These are phyloP conservation scores for Orbilia brochopaga DNA, from an alignment of 2,329 filamentous ascomycete species.

Conservation along the genomic window DNA sequence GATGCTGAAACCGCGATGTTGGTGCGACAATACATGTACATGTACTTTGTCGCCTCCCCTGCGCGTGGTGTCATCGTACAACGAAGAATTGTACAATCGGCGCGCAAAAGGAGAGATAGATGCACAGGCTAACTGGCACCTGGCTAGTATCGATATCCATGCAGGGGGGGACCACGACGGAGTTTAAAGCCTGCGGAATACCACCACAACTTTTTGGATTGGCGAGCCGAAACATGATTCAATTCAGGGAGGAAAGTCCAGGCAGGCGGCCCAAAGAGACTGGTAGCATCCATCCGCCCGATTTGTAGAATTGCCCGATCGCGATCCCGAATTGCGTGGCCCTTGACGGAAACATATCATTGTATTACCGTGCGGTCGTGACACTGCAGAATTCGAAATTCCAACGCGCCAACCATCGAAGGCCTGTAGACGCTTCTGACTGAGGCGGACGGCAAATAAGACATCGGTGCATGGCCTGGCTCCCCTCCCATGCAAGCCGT, in stretches of 20 bases:
- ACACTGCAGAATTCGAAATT: conserved; percentile 1
- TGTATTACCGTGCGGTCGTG: not conserved
- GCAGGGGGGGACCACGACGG: not conserved
- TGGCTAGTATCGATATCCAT: not conserved
- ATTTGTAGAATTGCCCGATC: conserved; percentile 3
- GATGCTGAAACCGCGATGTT: not conserved
- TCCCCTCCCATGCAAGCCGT: not conserved
- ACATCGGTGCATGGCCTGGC: not conserved
- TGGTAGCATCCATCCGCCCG: not conserved
- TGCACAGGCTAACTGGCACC: not conserved
- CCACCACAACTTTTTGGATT: not conserved
- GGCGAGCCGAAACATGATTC: not conserved
- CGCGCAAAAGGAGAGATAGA: conserved; percentile 3
- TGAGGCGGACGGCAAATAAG: not conserved
- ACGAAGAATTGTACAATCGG: conserved; percentile 1
- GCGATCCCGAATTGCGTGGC: not conserved
- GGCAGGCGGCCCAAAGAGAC: not conserved
- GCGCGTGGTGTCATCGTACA: not conserved
- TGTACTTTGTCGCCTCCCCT: not conserved
- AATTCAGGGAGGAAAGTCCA: conserved; percentile 4
- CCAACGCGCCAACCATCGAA: not conserved
- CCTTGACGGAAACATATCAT: not conserved
- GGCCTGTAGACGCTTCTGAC: not conserved
- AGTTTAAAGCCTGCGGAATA: too few relatives aligned
- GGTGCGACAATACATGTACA: too few relatives aligned